Evolutionary conservation across 2,329 filamentous ascomycete species (phyloP), one percentile per base, ranked within the genome.

Genomic region (Macrophomina pseudophaseolina): DNA sequence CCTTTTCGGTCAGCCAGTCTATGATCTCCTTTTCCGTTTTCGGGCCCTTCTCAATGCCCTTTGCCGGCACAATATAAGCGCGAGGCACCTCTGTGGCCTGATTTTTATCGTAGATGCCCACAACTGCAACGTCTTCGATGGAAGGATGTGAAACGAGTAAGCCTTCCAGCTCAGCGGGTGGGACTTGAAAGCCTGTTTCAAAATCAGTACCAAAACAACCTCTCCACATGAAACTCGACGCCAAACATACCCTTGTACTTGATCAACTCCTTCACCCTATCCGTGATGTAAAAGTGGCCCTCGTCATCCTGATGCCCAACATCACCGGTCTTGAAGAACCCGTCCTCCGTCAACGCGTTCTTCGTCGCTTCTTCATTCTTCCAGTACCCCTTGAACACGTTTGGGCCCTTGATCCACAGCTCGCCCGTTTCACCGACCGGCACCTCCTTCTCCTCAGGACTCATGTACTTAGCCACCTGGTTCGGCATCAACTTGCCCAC

Each of bases 301-400:
- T 91, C 84, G 53, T 85, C 81, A 74, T 97, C 92, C 72, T 91
- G 87, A 70, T 91, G 89, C 4, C 92, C 91, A 32, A 97, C 88
- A 73, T 97, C 94, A 1, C 94, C 94, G 0, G 94, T 97, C 78
- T 90, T 94, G 84, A 97, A 97, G 82, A 89, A 97, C 1, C 92
- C 92, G 70, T 96, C 92, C 0, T 81, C 71, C 2, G 90, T 91
- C 68, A 95, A 88, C 0, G 90, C 88, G 53, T 92, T 88, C 2
- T 81, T 82, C 2, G 92, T 93, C 2, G 89, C 87, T 69, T 90
- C 86, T 0, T 88, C 85, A 66, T 91, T 91, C 73, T 93, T 92
- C 71, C 90, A 84, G 74, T 94, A 97, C 1, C 91, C 93, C 71
- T 86, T 83, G 80, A 94, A 94, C 18, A 94, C 82, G 68, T 95